Evolutionary conservation across 495 filamentous ascomycete species (phyloP).

Genomic region (Penicillium longicatenatum): DNA sequence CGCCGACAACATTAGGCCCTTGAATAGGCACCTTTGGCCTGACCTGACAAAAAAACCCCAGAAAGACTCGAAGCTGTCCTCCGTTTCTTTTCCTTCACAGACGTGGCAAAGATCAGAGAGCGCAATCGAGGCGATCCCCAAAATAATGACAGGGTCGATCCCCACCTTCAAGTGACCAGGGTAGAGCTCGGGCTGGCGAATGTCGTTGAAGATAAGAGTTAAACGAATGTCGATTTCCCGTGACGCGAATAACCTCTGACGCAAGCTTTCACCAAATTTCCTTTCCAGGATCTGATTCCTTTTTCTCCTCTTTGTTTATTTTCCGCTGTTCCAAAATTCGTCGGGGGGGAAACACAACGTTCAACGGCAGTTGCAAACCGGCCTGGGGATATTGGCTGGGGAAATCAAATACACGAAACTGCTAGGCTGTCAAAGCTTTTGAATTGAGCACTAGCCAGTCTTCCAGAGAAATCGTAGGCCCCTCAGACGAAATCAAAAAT

Average conservation of each 20-base stretch:
- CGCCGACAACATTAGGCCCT: slow-evolving; percentile 37
- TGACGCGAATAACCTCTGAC: not conserved
- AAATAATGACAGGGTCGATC: not conserved
- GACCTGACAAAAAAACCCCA: slow-evolving; percentile 27
- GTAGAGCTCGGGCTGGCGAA: not conserved
- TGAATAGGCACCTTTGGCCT: slow-evolving; percentile 24
- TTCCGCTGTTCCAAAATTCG: slow-evolving; percentile 14
- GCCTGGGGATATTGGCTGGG: slow-evolving; percentile 26
- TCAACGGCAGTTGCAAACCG: slow-evolving; percentile 37
- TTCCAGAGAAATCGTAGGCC: slow-evolving; percentile 21
- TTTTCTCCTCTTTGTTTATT: not conserved
- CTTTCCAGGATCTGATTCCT: not conserved
- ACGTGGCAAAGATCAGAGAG: not conserved
- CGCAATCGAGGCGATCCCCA: not conserved
- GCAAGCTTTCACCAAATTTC: not conserved
- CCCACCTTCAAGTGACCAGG: not conserved
- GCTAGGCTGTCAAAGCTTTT: slow-evolving; percentile 14
- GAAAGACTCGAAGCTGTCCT: slow-evolving; percentile 25
- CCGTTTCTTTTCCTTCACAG: slow-evolving; percentile 11
- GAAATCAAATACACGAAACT: slow-evolving; percentile 11
- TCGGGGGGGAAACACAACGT: slow-evolving; percentile 28
- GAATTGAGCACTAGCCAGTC: slow-evolving; percentile 13
- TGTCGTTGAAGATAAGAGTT: slow-evolving; percentile 2
- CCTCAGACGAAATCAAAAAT: slow-evolving; percentile 3
- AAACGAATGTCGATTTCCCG: not conserved